Base-by-base conservation (phyloP, 192 early-diverging fungal species). In the Coemansia javaensis region DNA sequence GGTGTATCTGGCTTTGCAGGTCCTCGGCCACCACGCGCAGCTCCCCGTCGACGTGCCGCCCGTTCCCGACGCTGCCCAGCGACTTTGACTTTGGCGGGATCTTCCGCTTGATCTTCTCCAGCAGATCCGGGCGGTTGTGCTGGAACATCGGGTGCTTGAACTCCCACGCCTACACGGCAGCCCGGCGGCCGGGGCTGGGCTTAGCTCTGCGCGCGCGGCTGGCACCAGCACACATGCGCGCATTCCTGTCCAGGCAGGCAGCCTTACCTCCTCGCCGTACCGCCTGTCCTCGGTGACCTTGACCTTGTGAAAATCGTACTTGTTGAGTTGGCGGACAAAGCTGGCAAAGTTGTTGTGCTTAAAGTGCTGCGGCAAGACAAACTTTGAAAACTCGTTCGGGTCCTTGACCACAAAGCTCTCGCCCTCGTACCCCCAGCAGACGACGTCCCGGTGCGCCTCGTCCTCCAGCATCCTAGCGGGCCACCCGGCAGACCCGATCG, bases 271-370 rank as follows among this genome's bases (percentile, higher is more conserved):
- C 35, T 75, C 71, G 27, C 71, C 71, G 24, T 75, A 75, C 17
- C 71, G 64, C 53, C 50, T 63, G 27, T 75, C 71, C 23, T 75
- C 65, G 3, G 71, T 63, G 25, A 67, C 64, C 55, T 66, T 82
- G 71, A 79, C 79, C 53, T 89, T 89, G 56, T 89, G 87, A 52
- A 89, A 89, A 33, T 82, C 85, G 56, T 89, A 89, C 82, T 85
- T 90, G 73, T 92, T 92, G 12, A 92, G 74, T 67, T 90, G 88
- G 18, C 90, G 80, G 28, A 90, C 88, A 82, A 92, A 92, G 67
- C 88, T 90, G 44, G 86, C 83, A 83, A 85, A 92, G 74, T 92
- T 90, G 63, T 88, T 90, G 63, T 94, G 91, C 60, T 91, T 91
- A 56, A 92, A 94, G 52, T 90, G 85, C 58, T 87, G 84, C 18